Conservation (phyloP, 345 rosid genomes). For the Citrus inodora region DNA sequence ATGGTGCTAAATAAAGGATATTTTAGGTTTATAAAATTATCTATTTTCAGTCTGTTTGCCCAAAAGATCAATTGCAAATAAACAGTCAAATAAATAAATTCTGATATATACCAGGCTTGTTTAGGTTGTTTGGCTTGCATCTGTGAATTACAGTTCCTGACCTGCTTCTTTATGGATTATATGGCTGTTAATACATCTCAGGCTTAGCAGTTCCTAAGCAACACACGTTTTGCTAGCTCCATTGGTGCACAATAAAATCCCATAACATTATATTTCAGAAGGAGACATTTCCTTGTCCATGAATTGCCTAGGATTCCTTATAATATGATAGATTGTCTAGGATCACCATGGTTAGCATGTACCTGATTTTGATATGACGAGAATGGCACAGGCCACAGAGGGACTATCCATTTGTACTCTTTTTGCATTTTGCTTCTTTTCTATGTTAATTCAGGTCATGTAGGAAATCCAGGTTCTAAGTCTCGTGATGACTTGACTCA, state of each 20-base stretch:
- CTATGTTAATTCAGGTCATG: not conserved
- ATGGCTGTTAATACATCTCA: not conserved
- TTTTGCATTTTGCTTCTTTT: not conserved
- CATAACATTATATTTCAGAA: not conserved
- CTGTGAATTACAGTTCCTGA: too few relatives aligned
- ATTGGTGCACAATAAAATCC: not conserved
- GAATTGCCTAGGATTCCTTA: not conserved
- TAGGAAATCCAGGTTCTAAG: not conserved
- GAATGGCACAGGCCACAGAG: not conserved
- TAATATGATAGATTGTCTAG: not conserved
- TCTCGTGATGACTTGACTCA: not conserved
- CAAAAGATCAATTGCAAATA: not conserved
- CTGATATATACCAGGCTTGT: not conserved
- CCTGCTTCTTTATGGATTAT: not conserved
- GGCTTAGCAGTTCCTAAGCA: not conserved
- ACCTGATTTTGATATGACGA: not conserved
- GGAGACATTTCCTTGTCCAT: not conserved
- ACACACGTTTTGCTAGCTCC: too few relatives aligned
- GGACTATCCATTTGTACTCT: not conserved
- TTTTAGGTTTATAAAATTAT: not conserved
- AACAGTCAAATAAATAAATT: conserved; percentile 2
- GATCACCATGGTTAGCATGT: not conserved
- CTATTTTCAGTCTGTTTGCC: not conserved
- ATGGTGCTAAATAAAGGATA: conserved; percentile 26
- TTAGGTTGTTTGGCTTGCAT: too few relatives aligned